phyloP scores from a whole-genome alignment of 352 stramenopile genomes.

The Phytophthora citricola region DNA sequence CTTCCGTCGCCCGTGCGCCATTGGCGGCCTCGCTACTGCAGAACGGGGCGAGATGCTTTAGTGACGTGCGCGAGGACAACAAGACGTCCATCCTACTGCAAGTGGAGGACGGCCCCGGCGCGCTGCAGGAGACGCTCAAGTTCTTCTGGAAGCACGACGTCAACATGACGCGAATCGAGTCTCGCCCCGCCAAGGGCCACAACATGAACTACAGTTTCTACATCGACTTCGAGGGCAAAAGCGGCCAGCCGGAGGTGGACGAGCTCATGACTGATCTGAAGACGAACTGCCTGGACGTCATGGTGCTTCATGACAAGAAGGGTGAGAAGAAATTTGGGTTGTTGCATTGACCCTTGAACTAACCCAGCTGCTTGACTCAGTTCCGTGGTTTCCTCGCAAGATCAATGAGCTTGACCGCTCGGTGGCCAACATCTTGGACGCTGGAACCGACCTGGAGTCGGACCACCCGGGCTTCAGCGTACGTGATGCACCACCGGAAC shows the following conservation, averaged over 20 bases:
- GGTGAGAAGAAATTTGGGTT: conserved; percentile 35
- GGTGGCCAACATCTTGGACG: conserved; percentile 91
- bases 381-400: conserved; percentile 88
- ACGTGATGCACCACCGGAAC: conserved; percentile 29
- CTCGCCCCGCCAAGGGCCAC: conserved; percentile 86
- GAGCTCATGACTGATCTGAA: conserved; percentile 88
- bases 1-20: background rate
- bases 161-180: conserved; percentile 98
- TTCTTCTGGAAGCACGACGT: conserved; percentile 98
- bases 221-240: conserved; percentile 92
- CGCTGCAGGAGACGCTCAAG: conserved; percentile 94
- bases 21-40: conserved; percentile 17
- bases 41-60: conserved; percentile 21
- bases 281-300: conserved; percentile 88
- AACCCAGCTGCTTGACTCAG: conserved; percentile 28
- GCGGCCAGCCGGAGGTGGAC: conserved; percentile 82
- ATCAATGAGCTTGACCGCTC: conserved; percentile 83
- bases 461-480: conserved; percentile 97
- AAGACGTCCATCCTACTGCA: conserved; percentile 86
- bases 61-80: conserved; percentile 45
- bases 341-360: background rate
- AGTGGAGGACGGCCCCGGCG: conserved; percentile 79
- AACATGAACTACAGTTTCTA: conserved; percentile 93
- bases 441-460: conserved; percentile 92
- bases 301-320: conserved; percentile 95